phyloP scores from a whole-genome alignment of 495 filamentous ascomycete genomes.

The Hypoxylon fragiforme region DNA sequence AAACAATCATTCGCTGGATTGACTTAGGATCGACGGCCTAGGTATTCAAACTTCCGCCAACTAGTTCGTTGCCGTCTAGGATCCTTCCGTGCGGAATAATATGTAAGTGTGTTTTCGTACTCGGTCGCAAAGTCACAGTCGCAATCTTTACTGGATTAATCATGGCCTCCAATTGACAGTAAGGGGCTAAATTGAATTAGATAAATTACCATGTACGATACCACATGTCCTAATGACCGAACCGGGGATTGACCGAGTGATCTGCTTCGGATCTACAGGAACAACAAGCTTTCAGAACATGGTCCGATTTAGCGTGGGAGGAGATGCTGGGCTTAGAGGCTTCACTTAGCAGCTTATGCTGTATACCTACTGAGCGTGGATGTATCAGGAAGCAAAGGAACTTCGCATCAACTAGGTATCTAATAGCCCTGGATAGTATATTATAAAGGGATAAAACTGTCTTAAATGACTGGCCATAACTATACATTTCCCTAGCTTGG shows the following conservation, averaged over 20 bases:
- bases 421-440: too few species aligned
- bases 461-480: too few species aligned
- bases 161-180: slow-evolving; percentile 4
- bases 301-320: neutral
- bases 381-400: neutral
- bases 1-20: slow-evolving; percentile 26
- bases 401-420: too few species aligned
- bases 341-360: too few species aligned
- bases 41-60: slow-evolving; percentile 22
- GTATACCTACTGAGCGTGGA: too few species aligned
- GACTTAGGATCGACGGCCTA: slow-evolving; percentile 14
- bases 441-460: too few species aligned
- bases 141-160: slow-evolving; percentile 12
- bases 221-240: neutral
- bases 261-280: slow-evolving; percentile 18
- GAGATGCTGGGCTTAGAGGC: too few species aligned
- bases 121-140: slow-evolving; percentile 9
- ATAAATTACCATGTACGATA: neutral
- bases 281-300: slow-evolving; percentile 17
- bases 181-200: slow-evolving; percentile 13
- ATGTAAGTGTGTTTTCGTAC: neutral
- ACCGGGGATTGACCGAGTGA: neutral
- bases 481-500: too few species aligned
- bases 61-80: slow-evolving; percentile 20
- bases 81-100: slow-evolving; percentile 6